A percentile compares a stretch with the other conserved stretches of the same genome.
Conservation (phyloP, 176 grass and related monocot species). For the Rhynchospora pubera region DNA sequence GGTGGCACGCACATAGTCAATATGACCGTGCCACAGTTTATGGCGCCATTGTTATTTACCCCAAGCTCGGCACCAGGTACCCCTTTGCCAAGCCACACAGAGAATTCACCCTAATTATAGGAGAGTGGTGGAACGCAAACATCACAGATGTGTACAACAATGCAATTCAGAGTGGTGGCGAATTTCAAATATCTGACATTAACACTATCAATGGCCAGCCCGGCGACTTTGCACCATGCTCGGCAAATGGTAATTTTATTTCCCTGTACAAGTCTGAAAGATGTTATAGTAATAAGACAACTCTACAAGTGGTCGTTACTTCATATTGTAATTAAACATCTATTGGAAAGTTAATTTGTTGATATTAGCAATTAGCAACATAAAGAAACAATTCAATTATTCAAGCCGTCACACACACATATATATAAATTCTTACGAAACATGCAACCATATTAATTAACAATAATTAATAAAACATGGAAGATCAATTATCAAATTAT, state of each 20-base stretch:
- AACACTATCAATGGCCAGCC: constrained; percentile 48
- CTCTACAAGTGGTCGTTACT: not conserved
- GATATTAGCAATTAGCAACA: too few relatives aligned
- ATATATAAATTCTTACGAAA: too few relatives aligned
- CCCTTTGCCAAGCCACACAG: constrained; percentile 40
- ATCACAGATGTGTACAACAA: constrained; percentile 36
- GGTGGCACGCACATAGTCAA: constrained; percentile 38
- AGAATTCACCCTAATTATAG: constrained; percentile 34
- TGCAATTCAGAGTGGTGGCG: constrained; percentile 33
- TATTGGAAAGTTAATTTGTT: too few relatives aligned
- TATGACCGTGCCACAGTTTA: constrained; percentile 24
- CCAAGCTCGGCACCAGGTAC: constrained; percentile 21
- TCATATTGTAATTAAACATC: too few relatives aligned
- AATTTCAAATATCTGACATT: constrained; percentile 40
- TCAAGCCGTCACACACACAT: too few relatives aligned
- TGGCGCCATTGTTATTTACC: constrained; percentile 54
- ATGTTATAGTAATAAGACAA: not conserved
- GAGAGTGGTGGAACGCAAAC: constrained; percentile 62
- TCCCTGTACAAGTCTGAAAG: constrained; percentile 28
- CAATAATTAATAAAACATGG: too few relatives aligned
- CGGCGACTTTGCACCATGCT: constrained; percentile 22
- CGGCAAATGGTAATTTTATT: constrained; percentile 9
- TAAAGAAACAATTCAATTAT: too few relatives aligned
- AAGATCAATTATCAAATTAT: too few relatives aligned
- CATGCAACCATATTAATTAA: too few relatives aligned